Evolutionary conservation across 169 alveolate genomes (phyloP).

Genomic region (Plasmodium knowlesi): DNA sequence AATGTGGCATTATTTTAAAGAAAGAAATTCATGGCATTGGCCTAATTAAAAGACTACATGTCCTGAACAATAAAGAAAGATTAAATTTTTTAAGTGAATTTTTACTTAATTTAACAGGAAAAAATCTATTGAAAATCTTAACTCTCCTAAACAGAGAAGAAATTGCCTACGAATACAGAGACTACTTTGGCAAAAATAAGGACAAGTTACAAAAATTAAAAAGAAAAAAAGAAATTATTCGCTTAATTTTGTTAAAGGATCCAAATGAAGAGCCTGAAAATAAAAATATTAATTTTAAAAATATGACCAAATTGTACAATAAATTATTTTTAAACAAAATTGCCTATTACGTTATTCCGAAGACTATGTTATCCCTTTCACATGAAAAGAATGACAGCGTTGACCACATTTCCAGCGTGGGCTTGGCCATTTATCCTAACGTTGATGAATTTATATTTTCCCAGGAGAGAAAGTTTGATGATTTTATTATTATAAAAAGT

Average conservation of each 20-base stretch:
- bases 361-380: not conserved
- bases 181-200: not conserved
- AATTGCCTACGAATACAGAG: not conserved
- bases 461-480: conserved; percentile 1
- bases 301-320: conserved; percentile 9
- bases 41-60: conserved; percentile 54
- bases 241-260: not conserved
- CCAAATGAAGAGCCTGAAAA: not conserved
- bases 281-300: conserved; percentile 21
- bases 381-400: not conserved
- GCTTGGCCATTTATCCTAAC: not conserved
- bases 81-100: conserved; percentile 27
- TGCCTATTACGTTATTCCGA: conserved; percentile 49
- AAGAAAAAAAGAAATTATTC: conserved; percentile 20
- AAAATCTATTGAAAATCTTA: conserved; percentile 14
- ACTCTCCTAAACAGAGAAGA: not conserved
- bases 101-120: conserved; percentile 12
- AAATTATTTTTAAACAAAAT: conserved; percentile 38
- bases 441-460: conserved; percentile 43
- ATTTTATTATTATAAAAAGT: conserved; percentile 46
- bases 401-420: not conserved
- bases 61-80: conserved; percentile 3
- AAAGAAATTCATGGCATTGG: conserved; percentile 26
- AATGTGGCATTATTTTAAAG: conserved; percentile 47
- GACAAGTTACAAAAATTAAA: conserved; percentile 17